Percentiles rank a stretch among this genome's conserved stretches.
Conservation (phyloP, 768 basidiomycete genomes). For the Serendipita sp. region DNA sequence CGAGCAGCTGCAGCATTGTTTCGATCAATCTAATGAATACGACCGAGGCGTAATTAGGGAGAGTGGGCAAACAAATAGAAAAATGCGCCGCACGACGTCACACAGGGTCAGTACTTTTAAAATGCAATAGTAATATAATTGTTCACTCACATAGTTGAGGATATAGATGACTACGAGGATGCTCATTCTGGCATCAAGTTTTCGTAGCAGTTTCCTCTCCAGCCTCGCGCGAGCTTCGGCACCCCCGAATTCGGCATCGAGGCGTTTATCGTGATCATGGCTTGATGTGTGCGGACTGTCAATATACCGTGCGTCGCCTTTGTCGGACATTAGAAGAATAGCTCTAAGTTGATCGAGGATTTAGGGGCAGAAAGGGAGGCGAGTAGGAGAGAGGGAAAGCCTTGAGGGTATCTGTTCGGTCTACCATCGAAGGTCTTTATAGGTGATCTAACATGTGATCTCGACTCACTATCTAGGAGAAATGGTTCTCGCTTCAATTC, state of each 20-base stretch:
- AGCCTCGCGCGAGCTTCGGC: conserved; percentile 29
- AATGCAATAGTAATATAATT: background rate
- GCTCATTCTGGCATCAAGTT: conserved; percentile 33
- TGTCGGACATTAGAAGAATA: background rate
- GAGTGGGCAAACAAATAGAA: no score
- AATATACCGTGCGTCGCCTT: background rate
- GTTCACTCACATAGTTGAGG: conserved; percentile 28
- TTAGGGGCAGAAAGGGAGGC: no score
- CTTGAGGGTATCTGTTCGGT: no score
- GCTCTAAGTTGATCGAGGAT: no score
- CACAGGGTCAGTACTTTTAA: background rate
- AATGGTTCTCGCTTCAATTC: no score
- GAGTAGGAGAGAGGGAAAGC: no score
- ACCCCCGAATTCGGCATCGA: conserved; percentile 31
- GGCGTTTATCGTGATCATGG: background rate
- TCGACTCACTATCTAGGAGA: no score
- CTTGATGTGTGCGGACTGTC: background rate
- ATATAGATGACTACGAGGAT: conserved; percentile 33
- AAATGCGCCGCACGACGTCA: no score
- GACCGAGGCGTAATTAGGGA: background rate
- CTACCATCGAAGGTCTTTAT: no score
- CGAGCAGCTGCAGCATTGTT: conserved; percentile 60
- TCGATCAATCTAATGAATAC: conserved; percentile 44
- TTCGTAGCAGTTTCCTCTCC: conserved; percentile 37
- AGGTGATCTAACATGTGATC: no score